These are phyloP conservation scores for Abrus precatorius DNA, from an alignment of 306 rosid genomes.

Conservation along the genomic window DNA sequence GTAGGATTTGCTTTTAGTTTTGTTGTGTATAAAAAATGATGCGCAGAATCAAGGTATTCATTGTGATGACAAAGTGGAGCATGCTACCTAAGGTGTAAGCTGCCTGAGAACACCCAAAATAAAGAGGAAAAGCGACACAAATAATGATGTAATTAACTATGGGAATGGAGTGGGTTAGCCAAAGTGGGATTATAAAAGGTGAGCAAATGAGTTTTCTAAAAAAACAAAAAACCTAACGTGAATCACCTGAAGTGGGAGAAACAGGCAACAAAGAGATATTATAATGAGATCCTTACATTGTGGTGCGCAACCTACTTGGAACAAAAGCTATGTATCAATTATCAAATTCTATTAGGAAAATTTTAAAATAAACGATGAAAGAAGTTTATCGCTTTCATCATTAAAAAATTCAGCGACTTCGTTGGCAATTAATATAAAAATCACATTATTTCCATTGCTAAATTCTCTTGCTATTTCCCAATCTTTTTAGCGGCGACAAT, in stretches of 20 bases:
- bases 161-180: constrained; percentile 14
- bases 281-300: neutral
- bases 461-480: too few species aligned
- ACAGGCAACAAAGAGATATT: constrained; percentile 40
- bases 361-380: too few species aligned
- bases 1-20: constrained; percentile 7
- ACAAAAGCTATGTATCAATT: neutral
- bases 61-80: constrained; percentile 70
- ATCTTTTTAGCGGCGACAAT: too few species aligned
- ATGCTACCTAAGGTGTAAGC: constrained; percentile 63
- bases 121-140: constrained; percentile 31
- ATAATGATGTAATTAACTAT: constrained; percentile 27
- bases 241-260: constrained; percentile 62
- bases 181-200: constrained; percentile 36
- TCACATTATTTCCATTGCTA: too few species aligned
- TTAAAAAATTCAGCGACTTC: too few species aligned
- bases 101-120: constrained; percentile 45
- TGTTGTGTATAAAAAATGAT: constrained; percentile 20
- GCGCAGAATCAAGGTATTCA: constrained; percentile 30
- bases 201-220: constrained; percentile 18
- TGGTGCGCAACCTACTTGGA: neutral
- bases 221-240: constrained; percentile 33
- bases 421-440: too few species aligned
- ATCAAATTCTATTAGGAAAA: too few species aligned
- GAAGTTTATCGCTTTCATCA: too few species aligned